Conservation (phyloP, 2,329 filamentous ascomycete species). For the Moelleriella libera region DNA sequence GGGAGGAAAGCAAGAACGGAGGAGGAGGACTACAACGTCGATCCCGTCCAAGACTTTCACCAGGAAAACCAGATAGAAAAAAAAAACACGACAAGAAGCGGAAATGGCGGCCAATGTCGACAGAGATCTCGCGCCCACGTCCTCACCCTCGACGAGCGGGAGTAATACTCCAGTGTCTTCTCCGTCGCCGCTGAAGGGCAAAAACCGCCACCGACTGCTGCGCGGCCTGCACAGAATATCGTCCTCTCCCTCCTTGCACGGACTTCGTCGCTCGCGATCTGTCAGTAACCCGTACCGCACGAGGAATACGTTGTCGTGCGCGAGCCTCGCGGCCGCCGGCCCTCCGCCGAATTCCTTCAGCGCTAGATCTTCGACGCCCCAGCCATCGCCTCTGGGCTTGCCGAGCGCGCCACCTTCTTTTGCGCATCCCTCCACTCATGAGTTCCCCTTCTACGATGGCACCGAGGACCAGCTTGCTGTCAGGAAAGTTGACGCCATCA, state of each 20-base stretch:
- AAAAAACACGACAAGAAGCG: neutral
- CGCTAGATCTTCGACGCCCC: conserved; percentile 16
- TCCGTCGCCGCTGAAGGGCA: conserved; percentile 35
- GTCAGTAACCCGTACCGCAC: conserved; percentile 53
- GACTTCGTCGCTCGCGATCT: conserved; percentile 49
- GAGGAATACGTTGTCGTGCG: conserved; percentile 37
- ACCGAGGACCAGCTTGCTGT: conserved; percentile 34
- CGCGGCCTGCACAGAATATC: conserved; percentile 68
- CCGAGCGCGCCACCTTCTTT: conserved; percentile 21
- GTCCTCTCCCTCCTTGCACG: conserved; percentile 60
- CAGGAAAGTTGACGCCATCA: conserved; percentile 39
- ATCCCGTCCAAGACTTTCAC: neutral
- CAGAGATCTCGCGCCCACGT: neutral
- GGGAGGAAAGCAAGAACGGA: neutral
- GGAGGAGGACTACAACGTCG: no score
- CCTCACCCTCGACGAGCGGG: no score
- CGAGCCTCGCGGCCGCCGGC: conserved; percentile 31
- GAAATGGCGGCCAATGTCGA: neutral
- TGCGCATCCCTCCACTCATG: conserved; percentile 23
- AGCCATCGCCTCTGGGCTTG: conserved; percentile 25
- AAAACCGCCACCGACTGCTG: conserved; percentile 55
- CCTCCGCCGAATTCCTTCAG: conserved; percentile 14
- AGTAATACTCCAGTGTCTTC: neutral
- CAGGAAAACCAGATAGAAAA: neutral
- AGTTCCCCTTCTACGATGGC: conserved; percentile 24